These are phyloP conservation scores for Lactarius hatsudake DNA, from an alignment of 768 basidiomycete genomes.

Conservation along the genomic window DNA sequence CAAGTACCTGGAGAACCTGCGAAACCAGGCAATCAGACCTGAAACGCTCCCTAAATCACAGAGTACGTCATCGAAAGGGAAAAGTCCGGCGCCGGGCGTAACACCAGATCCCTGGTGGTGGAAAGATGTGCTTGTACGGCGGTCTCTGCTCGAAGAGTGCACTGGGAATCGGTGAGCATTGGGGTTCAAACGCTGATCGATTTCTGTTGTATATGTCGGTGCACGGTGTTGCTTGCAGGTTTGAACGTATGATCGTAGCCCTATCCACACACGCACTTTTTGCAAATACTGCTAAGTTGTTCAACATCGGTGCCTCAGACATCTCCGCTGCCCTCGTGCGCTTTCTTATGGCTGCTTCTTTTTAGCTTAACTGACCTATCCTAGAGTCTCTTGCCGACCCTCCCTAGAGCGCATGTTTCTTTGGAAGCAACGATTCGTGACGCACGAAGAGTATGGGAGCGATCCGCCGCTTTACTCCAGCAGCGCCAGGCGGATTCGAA, in stretches of 20 bases:
- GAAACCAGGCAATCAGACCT: constrained; percentile 41
- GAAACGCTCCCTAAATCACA: constrained; percentile 25
- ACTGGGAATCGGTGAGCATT: constrained; percentile 45
- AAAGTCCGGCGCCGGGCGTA: constrained; percentile 14
- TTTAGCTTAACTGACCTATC: constrained; percentile 19
- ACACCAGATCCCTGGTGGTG: constrained; percentile 46
- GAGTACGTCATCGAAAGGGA: constrained; percentile 26
- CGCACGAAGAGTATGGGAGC: constrained; percentile 39
- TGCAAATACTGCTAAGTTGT: constrained; percentile 31
- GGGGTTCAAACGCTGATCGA: constrained; percentile 3
- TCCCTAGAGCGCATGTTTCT: constrained; percentile 38
- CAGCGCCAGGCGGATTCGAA: constrained; percentile 37
- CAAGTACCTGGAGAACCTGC: constrained; percentile 48
- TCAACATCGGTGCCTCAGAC: constrained; percentile 20
- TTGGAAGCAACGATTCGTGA: constrained; percentile 36
- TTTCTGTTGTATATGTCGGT: constrained; percentile 5
- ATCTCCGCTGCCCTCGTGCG: constrained; percentile 13
- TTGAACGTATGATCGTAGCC: constrained; percentile 49
- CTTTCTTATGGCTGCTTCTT: constrained; percentile 2
- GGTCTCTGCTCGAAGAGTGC: constrained; percentile 55
- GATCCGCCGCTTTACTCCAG: constrained; percentile 37
- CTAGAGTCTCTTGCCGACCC: constrained; percentile 32
- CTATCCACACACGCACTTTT: constrained; percentile 51
- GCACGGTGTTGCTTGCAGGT: constrained; percentile 37
- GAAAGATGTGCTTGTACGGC: constrained; percentile 55